A percentile compares a stretch with the other conserved stretches of the same genome.
Conservation (phyloP, 148 eudicot genomes). For the Camellia sinensis region DNA sequence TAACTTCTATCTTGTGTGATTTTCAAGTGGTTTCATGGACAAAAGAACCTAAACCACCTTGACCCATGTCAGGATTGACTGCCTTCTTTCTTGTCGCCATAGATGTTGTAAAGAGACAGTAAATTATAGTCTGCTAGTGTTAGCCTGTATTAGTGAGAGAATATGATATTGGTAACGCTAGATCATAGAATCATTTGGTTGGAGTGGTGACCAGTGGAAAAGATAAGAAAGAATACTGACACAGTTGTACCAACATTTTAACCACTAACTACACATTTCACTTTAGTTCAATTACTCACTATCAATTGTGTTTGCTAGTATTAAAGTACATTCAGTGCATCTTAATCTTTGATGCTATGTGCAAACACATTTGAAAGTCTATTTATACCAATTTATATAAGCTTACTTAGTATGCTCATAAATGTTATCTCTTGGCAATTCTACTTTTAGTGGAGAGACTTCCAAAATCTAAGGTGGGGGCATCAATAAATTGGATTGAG, state of each 20-base stretch:
- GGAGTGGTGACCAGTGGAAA: background rate
- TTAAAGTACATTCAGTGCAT: background rate
- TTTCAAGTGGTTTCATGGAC: background rate
- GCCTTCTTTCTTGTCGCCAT: background rate
- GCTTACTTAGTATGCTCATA: background rate
- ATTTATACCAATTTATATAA: too few relatives aligned
- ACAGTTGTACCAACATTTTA: background rate
- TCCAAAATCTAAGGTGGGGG: background rate
- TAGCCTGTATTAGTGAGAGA: background rate
- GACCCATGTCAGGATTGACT: background rate
- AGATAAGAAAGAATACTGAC: background rate
- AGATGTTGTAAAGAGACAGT: background rate
- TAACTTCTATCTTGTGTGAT: background rate
- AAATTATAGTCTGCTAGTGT: background rate
- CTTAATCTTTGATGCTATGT: background rate
- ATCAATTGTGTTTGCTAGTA: background rate
- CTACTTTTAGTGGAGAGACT: too few relatives aligned
- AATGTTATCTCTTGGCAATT: background rate
- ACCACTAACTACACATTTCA: background rate
- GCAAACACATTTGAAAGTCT: background rate
- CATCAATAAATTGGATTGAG: background rate
- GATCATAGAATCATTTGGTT: background rate
- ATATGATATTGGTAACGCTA: background rate
- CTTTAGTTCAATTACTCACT: too few relatives aligned
- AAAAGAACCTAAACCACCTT: background rate